Base-by-base conservation (phyloP, 2,329 filamentous ascomycete genomes). In the Exophiala alcalophila region DNA sequence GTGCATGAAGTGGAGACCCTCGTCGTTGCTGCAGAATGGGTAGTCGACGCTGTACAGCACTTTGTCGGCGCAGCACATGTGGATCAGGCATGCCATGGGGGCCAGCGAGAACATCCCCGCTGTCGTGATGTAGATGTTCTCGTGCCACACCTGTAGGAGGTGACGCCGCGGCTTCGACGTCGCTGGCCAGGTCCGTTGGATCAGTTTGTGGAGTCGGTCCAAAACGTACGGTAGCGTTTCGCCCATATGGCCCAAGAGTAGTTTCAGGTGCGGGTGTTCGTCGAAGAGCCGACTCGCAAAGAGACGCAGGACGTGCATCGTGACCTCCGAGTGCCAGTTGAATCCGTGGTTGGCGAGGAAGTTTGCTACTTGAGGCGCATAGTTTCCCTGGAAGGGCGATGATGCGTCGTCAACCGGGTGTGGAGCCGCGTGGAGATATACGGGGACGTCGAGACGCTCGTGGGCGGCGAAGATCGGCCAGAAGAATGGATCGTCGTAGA, bases 1-100 rank as follows among this genome's bases (percentile, higher is more conserved):
- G 35, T 66, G 55, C 39, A 80, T 61, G 52, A 73, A 77, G 6
- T 59, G 61, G 19, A 65, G 57, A 0, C 75, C 76, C 10, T 69
- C 68, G 44, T 72, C 67, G 45, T 71, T 77, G 34, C 61, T 62
- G 29, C 67, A 66, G 35, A 79, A 78, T 0, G 77, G 78, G 51
- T 78, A 80, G 52, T 80, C 76, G 7, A 78, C 71, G 47, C 72
- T 77, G 53, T 74, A 80, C 55, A 81, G 41, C 1, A 81, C 66
- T 10, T 65, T 65, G 16, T 78, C 73, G n/a, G 68, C 62, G 12
- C 53, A 53, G 32, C 50, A 56, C 14, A 55, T 55, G 35, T 52
- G 57, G 36, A 69, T 47, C 32, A 70, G 41, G 23, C 60, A 60
- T n/a, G 65, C 65, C 61, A 80, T 53, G 4, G 69, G 71, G 40